Evolutionary conservation across 148 eudicot species (phyloP), one percentile per base, ranked within the genome.

Genomic region (Beta vulgaris): DNA sequence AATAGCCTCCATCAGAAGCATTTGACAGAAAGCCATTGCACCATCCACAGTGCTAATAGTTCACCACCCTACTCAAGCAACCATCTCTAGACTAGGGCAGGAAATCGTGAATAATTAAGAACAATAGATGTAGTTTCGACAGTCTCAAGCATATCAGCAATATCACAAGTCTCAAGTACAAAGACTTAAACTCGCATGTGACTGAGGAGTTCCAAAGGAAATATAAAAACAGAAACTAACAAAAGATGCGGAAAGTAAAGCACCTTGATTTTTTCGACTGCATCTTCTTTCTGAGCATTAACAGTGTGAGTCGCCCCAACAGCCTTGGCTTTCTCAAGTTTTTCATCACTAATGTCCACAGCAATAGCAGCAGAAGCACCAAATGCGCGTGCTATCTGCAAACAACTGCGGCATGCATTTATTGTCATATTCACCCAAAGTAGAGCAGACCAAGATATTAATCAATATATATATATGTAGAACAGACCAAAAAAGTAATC

Each of bases 311-410:
- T 96, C 58, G 99, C 99, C 74, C 99, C 99, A 76, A 84, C 78
- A 42, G 61, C 70, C 83, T 91, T 91, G 4, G 98, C 94, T 77
- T 96, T 87, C 81, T 86, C 86, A 63, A 96, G 89, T 82, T 96
- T 96, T 58, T 91, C 98, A 79, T 91, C 91, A 72, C 96, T 91
- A 37, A 96, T 86, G 80, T 96, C 99, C 66, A 96, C 99, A 26
- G 99, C 99, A 71, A 96, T 92, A 77, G 90, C 81, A 74, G 87
- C 89, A 80, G 94, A 88, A 83, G 98, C 99, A 80, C 99, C 99
- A 88, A 91, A 96, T 37, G 99, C 98, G 40, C 90, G 86, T 54
- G 99, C 99, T 86, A 96, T 88, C 97, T 96, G 99, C 89, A 96
- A 82, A 79, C 99, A 96, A 88, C 99, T 96, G 90, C 65, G 71